Conservation (phyloP, 2,329 filamentous ascomycete species). For the Neonectria hederae region DNA sequence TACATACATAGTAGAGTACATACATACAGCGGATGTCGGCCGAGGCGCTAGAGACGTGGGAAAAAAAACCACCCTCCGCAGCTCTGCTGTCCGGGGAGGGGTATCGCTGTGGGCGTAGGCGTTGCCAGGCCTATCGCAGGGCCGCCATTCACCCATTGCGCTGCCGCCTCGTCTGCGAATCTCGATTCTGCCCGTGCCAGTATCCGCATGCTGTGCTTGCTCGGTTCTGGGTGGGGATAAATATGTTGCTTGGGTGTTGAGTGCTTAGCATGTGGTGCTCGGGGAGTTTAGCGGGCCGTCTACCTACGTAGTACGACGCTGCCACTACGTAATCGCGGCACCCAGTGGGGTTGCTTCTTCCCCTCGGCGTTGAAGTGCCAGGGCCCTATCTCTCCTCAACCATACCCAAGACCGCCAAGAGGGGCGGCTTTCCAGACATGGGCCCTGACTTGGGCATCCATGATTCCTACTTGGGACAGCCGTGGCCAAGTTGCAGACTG, state of each 20-base stretch:
- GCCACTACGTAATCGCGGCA: slow-evolving; percentile 30
- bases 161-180: background rate
- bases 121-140: slow-evolving; percentile 13
- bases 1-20: background rate
- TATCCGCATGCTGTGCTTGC: background rate
- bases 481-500: slow-evolving; percentile 6
- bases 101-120: slow-evolving; percentile 2
- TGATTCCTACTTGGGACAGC: slow-evolving; percentile 14
- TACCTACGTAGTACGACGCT: background rate
- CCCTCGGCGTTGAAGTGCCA: slow-evolving; percentile 21
- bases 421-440: background rate
- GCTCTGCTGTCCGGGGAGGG: slow-evolving; percentile 13
- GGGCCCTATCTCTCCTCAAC: slow-evolving; percentile 19
- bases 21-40: slow-evolving; percentile 12
- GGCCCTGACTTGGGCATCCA: background rate
- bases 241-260: too few species aligned
- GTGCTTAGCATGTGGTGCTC: background rate
- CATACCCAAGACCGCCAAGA: background rate
- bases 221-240: slow-evolving; percentile 1
- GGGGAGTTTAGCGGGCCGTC: slow-evolving; percentile 7
- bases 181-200: background rate
- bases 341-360: slow-evolving; percentile 18
- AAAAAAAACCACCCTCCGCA: slow-evolving; percentile 1
- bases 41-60: slow-evolving; percentile 14
- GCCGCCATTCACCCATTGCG: background rate